Conservation (phyloP, 2,329 filamentous ascomycete species). For the Talaromyces piceae region DNA sequence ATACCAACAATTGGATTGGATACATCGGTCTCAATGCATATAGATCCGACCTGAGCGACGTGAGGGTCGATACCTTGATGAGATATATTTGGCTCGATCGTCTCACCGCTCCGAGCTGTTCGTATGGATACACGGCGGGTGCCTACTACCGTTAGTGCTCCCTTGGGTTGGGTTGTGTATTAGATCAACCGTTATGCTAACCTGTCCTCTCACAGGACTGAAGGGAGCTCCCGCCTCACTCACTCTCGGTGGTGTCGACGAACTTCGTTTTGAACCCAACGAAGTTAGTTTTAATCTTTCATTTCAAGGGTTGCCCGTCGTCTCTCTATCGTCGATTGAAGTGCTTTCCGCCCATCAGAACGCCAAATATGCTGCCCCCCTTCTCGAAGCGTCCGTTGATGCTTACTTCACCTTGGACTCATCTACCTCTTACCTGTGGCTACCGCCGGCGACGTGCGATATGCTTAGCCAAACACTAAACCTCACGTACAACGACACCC, state of each 20-base stretch:
- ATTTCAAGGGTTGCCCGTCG: conserved; percentile 22
- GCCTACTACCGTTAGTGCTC: conserved; percentile 21
- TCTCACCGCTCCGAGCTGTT: conserved; percentile 17
- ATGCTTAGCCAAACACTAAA: conserved; percentile 25
- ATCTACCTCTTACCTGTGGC: conserved; percentile 33
- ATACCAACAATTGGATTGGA: not conserved
- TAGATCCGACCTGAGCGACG: not conserved
- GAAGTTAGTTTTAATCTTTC: conserved; percentile 22
- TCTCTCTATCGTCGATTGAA: conserved; percentile 23
- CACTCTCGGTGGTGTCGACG: conserved; percentile 26
- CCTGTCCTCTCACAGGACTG: conserved; percentile 13
- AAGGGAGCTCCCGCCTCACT: conserved; percentile 25
- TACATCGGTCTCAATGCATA: not conserved
- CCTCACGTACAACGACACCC: not conserved
- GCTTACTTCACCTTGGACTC: conserved; percentile 32
- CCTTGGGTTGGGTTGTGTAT: not conserved
- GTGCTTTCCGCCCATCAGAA: conserved; percentile 12
- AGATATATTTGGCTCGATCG: not conserved
- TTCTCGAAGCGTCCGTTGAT: conserved; percentile 14
- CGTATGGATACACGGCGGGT: conserved; percentile 28
- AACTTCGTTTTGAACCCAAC: conserved; percentile 22
- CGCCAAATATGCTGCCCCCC: conserved; percentile 19
- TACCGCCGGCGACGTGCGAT: conserved; percentile 29
- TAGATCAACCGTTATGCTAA: conserved; percentile 3
- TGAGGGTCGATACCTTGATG: not conserved